Evolutionary conservation across 2,329 filamentous ascomycete genomes (phyloP).

Genomic region (Fusarium proliferatum): DNA sequence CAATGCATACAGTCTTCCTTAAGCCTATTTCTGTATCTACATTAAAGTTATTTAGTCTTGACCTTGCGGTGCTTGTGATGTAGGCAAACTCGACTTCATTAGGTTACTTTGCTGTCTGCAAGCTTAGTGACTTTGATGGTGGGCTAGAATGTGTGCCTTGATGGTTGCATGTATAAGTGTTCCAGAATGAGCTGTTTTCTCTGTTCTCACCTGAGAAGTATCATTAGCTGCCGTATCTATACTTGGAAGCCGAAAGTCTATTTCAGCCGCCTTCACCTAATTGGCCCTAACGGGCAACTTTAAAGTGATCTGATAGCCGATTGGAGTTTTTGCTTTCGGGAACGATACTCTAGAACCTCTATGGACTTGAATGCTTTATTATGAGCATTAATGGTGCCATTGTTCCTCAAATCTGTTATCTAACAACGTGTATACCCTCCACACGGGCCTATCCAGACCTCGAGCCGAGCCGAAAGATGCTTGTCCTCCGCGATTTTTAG

Average conservation of each 20-base stretch:
- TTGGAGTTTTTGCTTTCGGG: neutral
- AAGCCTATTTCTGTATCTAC: neutral
- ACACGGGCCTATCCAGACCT: neutral
- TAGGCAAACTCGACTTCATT: neutral
- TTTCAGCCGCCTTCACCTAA: neutral
- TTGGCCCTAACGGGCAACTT: neutral
- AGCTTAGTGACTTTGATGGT: accelerated
- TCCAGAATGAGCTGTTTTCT: neutral
- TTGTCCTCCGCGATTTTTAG: neutral
- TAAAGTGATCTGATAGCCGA: neutral
- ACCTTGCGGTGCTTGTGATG: neutral
- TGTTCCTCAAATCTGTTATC: accelerated
- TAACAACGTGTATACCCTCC: neutral
- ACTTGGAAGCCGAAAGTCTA: neutral
- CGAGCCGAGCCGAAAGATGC: accelerated
- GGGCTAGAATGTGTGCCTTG: neutral
- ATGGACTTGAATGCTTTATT: neutral
- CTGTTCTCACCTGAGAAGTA: neutral
- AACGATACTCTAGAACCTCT: neutral
- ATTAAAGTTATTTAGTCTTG: too few relatives aligned
- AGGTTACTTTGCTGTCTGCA: accelerated
- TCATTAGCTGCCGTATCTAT: neutral
- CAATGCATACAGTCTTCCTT: accelerated
- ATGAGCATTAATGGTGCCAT: neutral
- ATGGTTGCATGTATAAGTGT: neutral